These are phyloP conservation scores for Rhodocollybia butyracea DNA, from an alignment of 768 basidiomycete genomes.

Conservation along the genomic window DNA sequence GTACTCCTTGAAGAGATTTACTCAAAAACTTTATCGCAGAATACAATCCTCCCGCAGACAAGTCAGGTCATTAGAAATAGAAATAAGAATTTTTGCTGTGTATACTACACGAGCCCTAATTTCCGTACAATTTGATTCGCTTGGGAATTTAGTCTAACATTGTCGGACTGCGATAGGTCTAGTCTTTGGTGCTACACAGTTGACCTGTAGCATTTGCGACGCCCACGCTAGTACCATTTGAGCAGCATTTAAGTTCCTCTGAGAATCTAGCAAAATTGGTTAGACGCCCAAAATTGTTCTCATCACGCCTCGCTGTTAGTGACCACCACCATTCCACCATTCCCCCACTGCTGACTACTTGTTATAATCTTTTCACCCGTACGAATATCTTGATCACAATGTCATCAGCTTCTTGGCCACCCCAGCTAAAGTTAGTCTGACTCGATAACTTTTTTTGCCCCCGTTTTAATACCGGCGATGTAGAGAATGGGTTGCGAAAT, in stretches of 20 bases:
- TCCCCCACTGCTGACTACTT: background rate
- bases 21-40: constrained; percentile 29
- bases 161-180: too few relatives aligned
- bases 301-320: too few relatives aligned
- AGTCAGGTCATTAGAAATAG: constrained; percentile 46
- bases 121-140: constrained; percentile 6
- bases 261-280: too few relatives aligned
- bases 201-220: too few relatives aligned
- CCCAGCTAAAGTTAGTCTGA: constrained; percentile 63
- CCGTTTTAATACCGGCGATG: background rate
- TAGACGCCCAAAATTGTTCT: too few relatives aligned
- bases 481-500: constrained; percentile 95
- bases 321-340: background rate
- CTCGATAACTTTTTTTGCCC: background rate
- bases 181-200: too few relatives aligned
- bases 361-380: background rate
- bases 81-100: constrained; percentile 13
- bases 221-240: too few relatives aligned
- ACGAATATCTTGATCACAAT: constrained; percentile 28
- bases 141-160: too few relatives aligned
- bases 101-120: constrained; percentile 12
- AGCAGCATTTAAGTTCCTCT: too few relatives aligned
- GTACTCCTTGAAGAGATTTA: background rate
- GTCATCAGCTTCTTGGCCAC: constrained; percentile 81
- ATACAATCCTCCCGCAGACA: constrained; percentile 60